Percentiles rank a stretch among this genome's conserved stretches.
Evolutionary conservation across 2,329 filamentous ascomycete genomes (phyloP).

Genomic region (Talaromyces sp.): DNA sequence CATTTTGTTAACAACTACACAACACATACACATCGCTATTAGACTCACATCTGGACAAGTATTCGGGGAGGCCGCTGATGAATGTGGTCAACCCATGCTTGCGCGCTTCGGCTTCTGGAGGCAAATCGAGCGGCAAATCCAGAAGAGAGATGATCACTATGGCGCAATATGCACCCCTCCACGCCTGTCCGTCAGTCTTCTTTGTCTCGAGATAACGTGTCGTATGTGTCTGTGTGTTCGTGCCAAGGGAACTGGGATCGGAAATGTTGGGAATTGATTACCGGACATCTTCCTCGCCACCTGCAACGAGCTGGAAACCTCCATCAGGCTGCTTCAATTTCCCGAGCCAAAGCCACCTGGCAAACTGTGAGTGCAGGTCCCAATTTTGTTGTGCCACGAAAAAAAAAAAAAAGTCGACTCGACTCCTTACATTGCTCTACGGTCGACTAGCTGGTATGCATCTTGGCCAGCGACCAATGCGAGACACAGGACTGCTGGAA

Average conservation of each 20-base stretch:
- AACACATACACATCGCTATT: too few relatives aligned
- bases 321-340: constrained; percentile 79
- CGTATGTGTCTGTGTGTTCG: not conserved
- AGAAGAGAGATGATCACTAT: constrained; percentile 78
- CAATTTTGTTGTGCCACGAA: not conserved
- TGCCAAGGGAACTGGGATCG: not conserved
- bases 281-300: constrained; percentile 90
- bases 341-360: constrained; percentile 78
- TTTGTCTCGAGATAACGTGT: not conserved
- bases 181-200: constrained; percentile 1
- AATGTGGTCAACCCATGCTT: constrained; percentile 60
- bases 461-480: constrained; percentile 71
- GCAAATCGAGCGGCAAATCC: constrained; percentile 73
- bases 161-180: constrained; percentile 84
- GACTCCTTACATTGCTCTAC: constrained; percentile 60
- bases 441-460: constrained; percentile 70
- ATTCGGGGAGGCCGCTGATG: constrained; percentile 68
- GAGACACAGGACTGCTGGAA: constrained; percentile 75
- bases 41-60: constrained; percentile 66
- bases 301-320: constrained; percentile 80
- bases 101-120: constrained; percentile 64
- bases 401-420: not conserved
- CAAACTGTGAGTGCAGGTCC: not conserved
- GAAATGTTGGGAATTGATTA: constrained; percentile 40
- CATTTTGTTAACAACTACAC: constrained; percentile 12